These are phyloP conservation scores for Claviceps cyperi DNA, from an alignment of 2,329 filamentous ascomycete genomes.

Conservation along the genomic window DNA sequence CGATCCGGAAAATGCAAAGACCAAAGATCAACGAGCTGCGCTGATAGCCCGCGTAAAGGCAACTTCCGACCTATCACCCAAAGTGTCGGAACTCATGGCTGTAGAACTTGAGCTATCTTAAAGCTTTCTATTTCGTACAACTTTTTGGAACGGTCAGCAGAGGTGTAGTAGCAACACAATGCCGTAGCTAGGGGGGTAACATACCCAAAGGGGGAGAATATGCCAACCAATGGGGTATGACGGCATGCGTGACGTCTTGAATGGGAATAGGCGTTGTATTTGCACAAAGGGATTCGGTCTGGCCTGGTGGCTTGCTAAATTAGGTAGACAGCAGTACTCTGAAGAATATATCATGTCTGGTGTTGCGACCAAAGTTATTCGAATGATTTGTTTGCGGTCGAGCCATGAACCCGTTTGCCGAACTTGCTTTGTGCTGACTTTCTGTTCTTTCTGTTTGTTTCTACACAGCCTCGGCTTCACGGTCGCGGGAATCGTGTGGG, in stretches of 20 bases:
- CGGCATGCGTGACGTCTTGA: neutral
- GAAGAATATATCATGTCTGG: too few species aligned
- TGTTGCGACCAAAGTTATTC: too few species aligned
- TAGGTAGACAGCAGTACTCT: too few species aligned
- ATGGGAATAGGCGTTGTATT: neutral
- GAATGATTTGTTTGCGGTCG: too few species aligned
- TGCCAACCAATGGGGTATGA: neutral
- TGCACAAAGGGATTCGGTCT: neutral
- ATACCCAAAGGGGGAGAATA: neutral
- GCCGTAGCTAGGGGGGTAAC: neutral
- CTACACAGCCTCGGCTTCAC: too few species aligned
- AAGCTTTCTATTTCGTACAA: neutral
- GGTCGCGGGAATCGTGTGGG: too few species aligned
- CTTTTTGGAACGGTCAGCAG: neutral
- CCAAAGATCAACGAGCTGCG: constrained; percentile 60
- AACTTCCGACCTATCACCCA: constrained; percentile 42
- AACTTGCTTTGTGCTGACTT: too few species aligned
- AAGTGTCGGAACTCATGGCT: constrained; percentile 56
- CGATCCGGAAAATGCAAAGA: constrained; percentile 51
- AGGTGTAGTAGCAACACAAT: neutral
- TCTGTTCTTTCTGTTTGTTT: too few species aligned
- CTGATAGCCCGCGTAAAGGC: constrained; percentile 50
- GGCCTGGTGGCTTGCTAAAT: too few species aligned
- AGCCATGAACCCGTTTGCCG: too few species aligned
- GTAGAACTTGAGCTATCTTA: constrained; percentile 43